A percentile compares a stretch with the other conserved stretches of the same genome.
Conservation (phyloP, 495 filamentous ascomycete species). For the Parachaetomium inaequale region DNA sequence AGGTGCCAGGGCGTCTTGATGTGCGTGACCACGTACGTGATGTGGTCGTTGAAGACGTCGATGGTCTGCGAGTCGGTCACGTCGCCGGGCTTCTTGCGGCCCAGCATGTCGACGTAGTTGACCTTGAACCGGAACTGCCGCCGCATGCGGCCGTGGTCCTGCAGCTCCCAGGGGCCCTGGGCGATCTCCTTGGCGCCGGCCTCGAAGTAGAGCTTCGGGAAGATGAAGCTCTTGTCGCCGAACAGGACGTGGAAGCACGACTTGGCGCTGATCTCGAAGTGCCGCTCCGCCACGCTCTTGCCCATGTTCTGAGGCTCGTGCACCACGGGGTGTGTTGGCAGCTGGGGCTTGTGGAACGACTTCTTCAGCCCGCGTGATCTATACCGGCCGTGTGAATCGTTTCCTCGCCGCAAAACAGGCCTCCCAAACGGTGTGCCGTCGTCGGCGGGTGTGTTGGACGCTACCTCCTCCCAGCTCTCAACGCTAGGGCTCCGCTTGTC, state of each 20-base stretch:
- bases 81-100: slow-evolving; percentile 54
- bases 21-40: slow-evolving; percentile 92
- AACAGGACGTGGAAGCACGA: slow-evolving; percentile 94
- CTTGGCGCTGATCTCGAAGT: slow-evolving; percentile 85
- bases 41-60: slow-evolving; percentile 87
- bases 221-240: slow-evolving; percentile 90
- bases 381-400: slow-evolving; percentile 51
- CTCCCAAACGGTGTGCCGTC: slow-evolving; percentile 46
- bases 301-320: slow-evolving; percentile 82
- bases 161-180: slow-evolving; percentile 79
- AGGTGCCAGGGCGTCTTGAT: slow-evolving; percentile 88
- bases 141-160: slow-evolving; percentile 64
- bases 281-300: slow-evolving; percentile 62
- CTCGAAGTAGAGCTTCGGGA: slow-evolving; percentile 86
- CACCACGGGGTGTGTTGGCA: slow-evolving; percentile 75
- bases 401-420: slow-evolving; percentile 41
- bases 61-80: slow-evolving; percentile 85
- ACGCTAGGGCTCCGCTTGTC: slow-evolving; percentile 63
- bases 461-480: slow-evolving; percentile 92
- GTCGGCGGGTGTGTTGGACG: slow-evolving; percentile 60
- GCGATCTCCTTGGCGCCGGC: slow-evolving; percentile 71
- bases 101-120: slow-evolving; percentile 60
- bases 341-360: slow-evolving; percentile 70
- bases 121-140: slow-evolving; percentile 80
- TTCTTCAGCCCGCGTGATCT: slow-evolving; percentile 54